Evolutionary conservation across 2,329 filamentous ascomycete genomes (phyloP), one percentile per base, ranked within the genome.

Genomic region (Aspergillus piperis): DNA sequence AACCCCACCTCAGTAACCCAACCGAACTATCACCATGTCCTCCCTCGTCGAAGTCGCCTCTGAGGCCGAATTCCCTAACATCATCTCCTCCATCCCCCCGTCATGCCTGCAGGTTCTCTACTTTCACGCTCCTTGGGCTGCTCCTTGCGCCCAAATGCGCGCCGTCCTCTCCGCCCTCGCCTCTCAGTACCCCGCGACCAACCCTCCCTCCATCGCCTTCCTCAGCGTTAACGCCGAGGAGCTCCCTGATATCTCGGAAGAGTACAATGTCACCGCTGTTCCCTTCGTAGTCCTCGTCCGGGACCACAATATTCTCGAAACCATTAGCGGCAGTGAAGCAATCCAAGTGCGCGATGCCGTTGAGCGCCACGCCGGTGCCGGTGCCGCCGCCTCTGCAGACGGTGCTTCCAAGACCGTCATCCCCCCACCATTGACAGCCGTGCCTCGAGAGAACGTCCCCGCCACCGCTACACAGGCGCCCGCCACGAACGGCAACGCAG

Each of bases 41-140:
- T 87, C 85, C 61, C 86, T 97, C 71, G 86, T 84, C 66, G 90
- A 96, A 71, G 89, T 97, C 78, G 84, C 86, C 68, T 87, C 85
- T 69, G 86, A 92, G 70, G 80, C 84, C 67, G 87, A 88, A 69
- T 97, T 95, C 87, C 82, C 88, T 66, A 80, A 86, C 66, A 84
- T 90, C 72, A 81, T 91, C 64, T 81, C 83, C 64, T 83, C 86
- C 44, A 83, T 93, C 13, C 85, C 90, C 10, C 73, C 88, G 2
- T 84, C 88, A 15, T 86, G 90, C 15, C 86, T 97, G 62, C 83
- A 94, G 64, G 84, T 97, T 72, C 86, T 96, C 73, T 97, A 93
- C 75, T 99, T 99, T 83, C 90, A 98, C 77, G 92, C 95, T 19
- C 90, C 93, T 66, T 99, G 95, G 95, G 95, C 95, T 30, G 92